Base-by-base conservation (phyloP, 1,284 basidiomycete genomes). In the Dichomitus squalens region DNA sequence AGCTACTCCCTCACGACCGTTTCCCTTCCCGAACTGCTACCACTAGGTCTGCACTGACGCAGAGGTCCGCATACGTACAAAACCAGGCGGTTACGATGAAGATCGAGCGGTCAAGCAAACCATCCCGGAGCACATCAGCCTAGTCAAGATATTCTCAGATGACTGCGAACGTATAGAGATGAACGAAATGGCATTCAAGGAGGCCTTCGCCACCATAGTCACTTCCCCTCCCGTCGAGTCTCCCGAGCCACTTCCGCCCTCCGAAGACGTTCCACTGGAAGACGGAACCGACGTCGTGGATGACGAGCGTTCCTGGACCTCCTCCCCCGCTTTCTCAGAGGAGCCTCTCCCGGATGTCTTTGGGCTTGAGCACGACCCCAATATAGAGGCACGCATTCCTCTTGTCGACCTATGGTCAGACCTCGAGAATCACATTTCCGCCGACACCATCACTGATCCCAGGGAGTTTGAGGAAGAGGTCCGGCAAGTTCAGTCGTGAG, bases 401-500 rank as follows among this genome's bases (percentile, higher is more conserved):
- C 49, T 59, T 2, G 61, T 63, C 6, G 53, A 63, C 29, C 16
- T 59, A 1, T 62, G 57, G 60, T 48, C 52, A 3, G 55, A 62
- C 21, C 49, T 62, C 25, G 43, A 21, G 1, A 18, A 38, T 1
- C 60, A 59, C n/a, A 23, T 62, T 2, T 31, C 34, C n/a, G 48
- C 33, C 8, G 43, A 40, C 6, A 23, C 40, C 5, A 57, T 62
- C 8, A n/a, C n/a, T n/a, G n/a, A n/a, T n/a, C n/a, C n/a, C n/a
- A n/a, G n/a, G n/a, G n/a, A n/a, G n/a, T n/a, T n/a, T n/a, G n/a
- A n/a, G n/a, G n/a, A n/a, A n/a, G n/a, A n/a, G n/a, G n/a, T n/a
- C n/a, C n/a, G n/a, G n/a, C n/a, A n/a, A n/a, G n/a, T n/a, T n/a
- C n/a, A n/a, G n/a, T n/a, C n/a, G n/a, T n/a, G n/a, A n/a, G n/a